Evolutionary conservation across 805 yeast species (phyloP).

Genomic region (Yarrowia sp.): DNA sequence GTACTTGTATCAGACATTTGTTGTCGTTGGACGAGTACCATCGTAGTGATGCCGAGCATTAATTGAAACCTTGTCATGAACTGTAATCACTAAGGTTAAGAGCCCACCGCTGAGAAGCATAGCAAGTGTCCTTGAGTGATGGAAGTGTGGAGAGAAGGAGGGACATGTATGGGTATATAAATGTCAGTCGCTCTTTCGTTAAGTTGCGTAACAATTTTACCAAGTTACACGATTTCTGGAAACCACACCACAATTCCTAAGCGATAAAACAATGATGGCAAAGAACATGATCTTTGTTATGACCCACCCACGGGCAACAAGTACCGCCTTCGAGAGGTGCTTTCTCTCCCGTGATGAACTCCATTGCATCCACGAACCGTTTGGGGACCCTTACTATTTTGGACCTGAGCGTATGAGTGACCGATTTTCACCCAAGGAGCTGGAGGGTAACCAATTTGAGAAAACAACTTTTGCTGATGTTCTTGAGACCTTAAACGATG

Average conservation of each 20-base stretch:
- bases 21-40: too few species aligned
- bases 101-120: not conserved
- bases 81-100: not conserved
- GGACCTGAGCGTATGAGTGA: constrained; percentile 33
- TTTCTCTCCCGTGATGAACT: constrained; percentile 32
- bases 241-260: not conserved
- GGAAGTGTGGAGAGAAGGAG: constrained; percentile 7
- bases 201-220: not conserved
- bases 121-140: not conserved
- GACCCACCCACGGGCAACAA: constrained; percentile 34
- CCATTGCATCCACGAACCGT: constrained; percentile 33
- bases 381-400: constrained; percentile 34
- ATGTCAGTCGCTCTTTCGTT: not conserved
- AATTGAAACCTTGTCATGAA: not conserved
- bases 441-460: constrained; percentile 23
- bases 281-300: constrained; percentile 28
- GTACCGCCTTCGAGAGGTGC: constrained; percentile 33
- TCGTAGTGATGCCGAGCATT: not conserved
- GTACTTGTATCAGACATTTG: too few species aligned
- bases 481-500: constrained; percentile 20
- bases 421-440: constrained; percentile 28
- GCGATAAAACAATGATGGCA: constrained; percentile 9
- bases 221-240: not conserved
- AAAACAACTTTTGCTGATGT: constrained; percentile 29
- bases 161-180: not conserved